Evolutionary conservation across 2,329 filamentous ascomycete genomes (phyloP), one percentile per base, ranked within the genome.

Genomic region (Nothophoma quercina): DNA sequence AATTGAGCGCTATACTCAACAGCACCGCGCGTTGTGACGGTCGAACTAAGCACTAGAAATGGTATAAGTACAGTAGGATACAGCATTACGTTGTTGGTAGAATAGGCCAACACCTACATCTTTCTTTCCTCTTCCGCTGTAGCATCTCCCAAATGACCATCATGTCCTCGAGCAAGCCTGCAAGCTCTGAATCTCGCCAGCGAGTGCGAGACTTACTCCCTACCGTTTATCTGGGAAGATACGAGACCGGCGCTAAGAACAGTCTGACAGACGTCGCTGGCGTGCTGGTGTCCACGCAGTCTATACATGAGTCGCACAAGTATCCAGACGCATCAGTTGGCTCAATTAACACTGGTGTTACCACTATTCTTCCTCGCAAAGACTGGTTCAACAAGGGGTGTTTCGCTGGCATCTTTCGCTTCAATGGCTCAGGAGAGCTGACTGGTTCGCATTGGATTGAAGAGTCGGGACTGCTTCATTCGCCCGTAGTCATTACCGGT

Each of bases 381-480:
- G 71, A 77, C 51, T 77, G 73, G 63, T 77, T 76, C 57, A 59
- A 73, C 48, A 67, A 70, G 26, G 77, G 72, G 3, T 77, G 74
- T 51, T 77, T 77, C 48, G 75, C 77, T 2, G 76, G 75, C 8
- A 69, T 75, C 39, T 87, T 86, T 71, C 79, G 80, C 55, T 86
- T 88, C 75, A 88, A 88, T 59, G 85, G 85, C 47, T 81, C 80
- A 36, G 85, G 86, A 33, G 84, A 87, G 69, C 76, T 87, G 75
- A 87, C 85, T 0, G 84, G 85, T 2, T 76, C 75, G 8, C 83
- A 87, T 60, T 85, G 83, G 80, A 81, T 88, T 53, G 78, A 84
- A 13, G 85, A 88, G 66, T 84, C 83, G 0, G 85, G 85, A 0
- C 74, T 85, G 4, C 69, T 87, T 3, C 79, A 81, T 46, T 84